Evolutionary conservation across 2,329 filamentous ascomycete species (phyloP), one percentile per base, ranked within the genome.

Genomic region (Curvularia sp.): DNA sequence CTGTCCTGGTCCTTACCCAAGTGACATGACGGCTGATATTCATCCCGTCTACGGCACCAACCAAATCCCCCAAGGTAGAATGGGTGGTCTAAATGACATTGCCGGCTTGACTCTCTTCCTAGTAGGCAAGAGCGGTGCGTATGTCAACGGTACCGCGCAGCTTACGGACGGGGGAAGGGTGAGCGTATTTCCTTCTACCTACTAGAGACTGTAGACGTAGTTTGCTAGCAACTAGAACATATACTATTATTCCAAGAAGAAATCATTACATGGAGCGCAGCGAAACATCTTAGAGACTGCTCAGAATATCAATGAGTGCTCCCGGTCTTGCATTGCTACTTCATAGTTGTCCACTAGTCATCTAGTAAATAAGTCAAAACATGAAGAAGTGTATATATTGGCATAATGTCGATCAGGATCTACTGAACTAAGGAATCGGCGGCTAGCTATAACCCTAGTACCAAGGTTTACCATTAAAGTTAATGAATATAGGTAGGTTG

Each of bases 101-200:
- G 79, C 79, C 0, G 83, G 80, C 13, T 74, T 83, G 15, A 76
- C 84, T 2, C 57, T 85, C 38, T 86, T 84, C 59, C 71, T 86
- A 53, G 79, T 83, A 9, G 79, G 81, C 3, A 82, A 80, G 41
- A 80, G 79, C 5, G 83, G 82, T 1, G 78, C 77, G 12, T 87
- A 86, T 70, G 76, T 83, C 50, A 86, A 86, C 70, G 85, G 85
- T 0, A 80, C 75, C 54, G 76, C 83, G 15, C 78, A 83, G 51
- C 69, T 85, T 1, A 77, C 79, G 7, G 81, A 83, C 71, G 81
- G 81, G 1, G 81, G 81, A 5, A 72, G 80, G 53, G 53, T 75
- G 49, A 58, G 68, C 0, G 72, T 77, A 8, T 73, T 72, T 50
- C 76, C 76, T 4, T 62, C 67, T 24, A 72, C 69, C 1, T 78